Conservation (phyloP, 208 protist genomes). For the Kentomonas sorsogonicus region DNA sequence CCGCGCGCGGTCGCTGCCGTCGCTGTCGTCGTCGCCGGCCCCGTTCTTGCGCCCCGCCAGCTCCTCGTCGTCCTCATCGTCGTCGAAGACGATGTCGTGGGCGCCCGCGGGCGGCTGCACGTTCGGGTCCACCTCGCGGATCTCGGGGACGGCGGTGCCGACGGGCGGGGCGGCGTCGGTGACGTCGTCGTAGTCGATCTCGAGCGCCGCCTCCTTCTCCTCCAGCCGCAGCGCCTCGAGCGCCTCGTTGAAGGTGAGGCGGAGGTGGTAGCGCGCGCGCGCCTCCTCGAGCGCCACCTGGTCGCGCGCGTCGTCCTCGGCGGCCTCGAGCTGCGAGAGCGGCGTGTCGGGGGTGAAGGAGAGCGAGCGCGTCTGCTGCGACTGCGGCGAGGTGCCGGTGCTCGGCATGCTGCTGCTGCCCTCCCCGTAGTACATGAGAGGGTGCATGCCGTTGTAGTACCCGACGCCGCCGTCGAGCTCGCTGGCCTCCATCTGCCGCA, state of each 20-base stretch:
- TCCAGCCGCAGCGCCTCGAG: constrained; percentile 27
- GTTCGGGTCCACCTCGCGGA: constrained; percentile 8
- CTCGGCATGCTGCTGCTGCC: neutral
- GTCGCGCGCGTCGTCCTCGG: constrained; percentile 57
- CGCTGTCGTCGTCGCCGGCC: no score
- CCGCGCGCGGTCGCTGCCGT: no score
- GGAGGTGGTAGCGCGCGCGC: constrained; percentile 56
- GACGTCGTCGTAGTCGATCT: constrained; percentile 15
- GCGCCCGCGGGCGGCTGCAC: constrained; percentile 6
- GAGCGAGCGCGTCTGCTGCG: no score
- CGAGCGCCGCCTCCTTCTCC: constrained; percentile 36
- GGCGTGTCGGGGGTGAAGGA: constrained; percentile 3
- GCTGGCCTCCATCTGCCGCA: constrained; percentile 23
- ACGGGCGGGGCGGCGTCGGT: neutral
- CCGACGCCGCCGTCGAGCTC: constrained; percentile 20
- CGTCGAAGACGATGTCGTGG: constrained; percentile 8
- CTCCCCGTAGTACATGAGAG: constrained; percentile 30
- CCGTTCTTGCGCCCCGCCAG: no score
- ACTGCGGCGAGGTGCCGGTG: constrained; percentile 7
- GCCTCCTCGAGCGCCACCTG: constrained; percentile 60
- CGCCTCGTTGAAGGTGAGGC: constrained; percentile 37
- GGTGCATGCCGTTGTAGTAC: constrained; percentile 19
- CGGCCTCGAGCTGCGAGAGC: constrained; percentile 17
- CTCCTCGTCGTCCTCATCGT: constrained; percentile 13
- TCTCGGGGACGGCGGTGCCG: neutral